Conservation (phyloP, 1,284 basidiomycete genomes). For the Ceratobasidium sp. region DNA sequence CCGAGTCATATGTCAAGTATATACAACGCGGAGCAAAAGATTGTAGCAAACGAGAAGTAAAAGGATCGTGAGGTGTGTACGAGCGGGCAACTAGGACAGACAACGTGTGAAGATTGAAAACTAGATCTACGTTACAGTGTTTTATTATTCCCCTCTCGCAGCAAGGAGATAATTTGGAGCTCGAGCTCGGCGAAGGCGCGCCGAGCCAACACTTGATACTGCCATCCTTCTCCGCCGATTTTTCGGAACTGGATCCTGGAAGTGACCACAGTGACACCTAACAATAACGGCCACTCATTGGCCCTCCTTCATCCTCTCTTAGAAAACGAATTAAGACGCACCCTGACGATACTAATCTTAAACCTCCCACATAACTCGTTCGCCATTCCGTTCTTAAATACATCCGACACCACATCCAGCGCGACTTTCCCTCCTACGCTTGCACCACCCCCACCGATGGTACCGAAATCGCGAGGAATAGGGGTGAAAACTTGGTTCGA, state of each 20-base stretch:
- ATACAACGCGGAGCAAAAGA: background rate
- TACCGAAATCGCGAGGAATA: slow-evolving; percentile 74
- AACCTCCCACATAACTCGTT: slow-evolving; percentile 87
- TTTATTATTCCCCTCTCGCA: background rate
- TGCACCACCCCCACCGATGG: slow-evolving; percentile 35
- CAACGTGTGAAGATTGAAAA: background rate
- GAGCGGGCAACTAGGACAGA: background rate
- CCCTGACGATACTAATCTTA: slow-evolving; percentile 95
- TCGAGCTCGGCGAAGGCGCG: too few species aligned
- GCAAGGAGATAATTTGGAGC: too few species aligned
- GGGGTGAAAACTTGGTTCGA: slow-evolving; percentile 72
- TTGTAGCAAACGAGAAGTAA: background rate
- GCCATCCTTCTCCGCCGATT: too few species aligned
- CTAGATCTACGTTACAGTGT: slow-evolving; percentile 5
- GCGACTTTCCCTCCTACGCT: slow-evolving; percentile 65
- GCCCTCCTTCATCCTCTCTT: too few species aligned
- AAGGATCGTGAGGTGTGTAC: background rate
- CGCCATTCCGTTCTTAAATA: slow-evolving; percentile 79
- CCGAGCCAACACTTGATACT: too few species aligned
- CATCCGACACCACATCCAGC: slow-evolving; percentile 73
- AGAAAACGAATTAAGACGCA: too few species aligned
- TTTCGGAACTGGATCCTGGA: too few species aligned
- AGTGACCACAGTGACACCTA: too few species aligned
- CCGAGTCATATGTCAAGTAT: background rate
- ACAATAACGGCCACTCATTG: too few species aligned